Percentiles rank a stretch among this genome's conserved stretches.
Evolutionary conservation across 208 protist genomes (phyloP).

Genomic region (Leishmania lainsoni): DNA sequence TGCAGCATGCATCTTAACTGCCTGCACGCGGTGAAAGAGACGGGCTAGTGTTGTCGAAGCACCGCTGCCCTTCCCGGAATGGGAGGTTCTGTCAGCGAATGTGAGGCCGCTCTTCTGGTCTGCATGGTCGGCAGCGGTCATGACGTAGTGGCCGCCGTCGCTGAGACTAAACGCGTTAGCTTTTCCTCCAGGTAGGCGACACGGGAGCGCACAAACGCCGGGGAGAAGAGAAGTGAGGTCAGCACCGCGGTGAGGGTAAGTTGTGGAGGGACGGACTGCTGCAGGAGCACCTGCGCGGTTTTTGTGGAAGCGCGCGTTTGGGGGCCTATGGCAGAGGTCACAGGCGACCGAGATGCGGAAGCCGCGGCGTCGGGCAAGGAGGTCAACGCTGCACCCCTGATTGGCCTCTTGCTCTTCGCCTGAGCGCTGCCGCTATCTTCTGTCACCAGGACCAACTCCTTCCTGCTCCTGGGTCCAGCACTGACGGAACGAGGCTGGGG

Average conservation of each 20-base stretch:
- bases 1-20: conserved; percentile 21
- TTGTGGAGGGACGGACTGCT: conserved; percentile 16
- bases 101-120: background rate
- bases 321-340: background rate
- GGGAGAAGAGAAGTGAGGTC: conserved; percentile 35
- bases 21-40: conserved; percentile 37
- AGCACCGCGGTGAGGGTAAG: conserved; percentile 16
- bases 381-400: background rate
- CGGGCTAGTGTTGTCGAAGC: conserved; percentile 12
- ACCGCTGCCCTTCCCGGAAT: background rate
- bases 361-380: background rate
- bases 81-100: background rate
- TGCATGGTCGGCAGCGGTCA: background rate
- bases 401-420: conserved; percentile 1
- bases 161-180: conserved; percentile 10
- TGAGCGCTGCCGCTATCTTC: conserved; percentile 1
- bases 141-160: conserved; percentile 5
- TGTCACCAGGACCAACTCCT: conserved; percentile 5
- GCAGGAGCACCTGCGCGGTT: background rate
- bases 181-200: conserved; percentile 26
- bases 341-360: background rate
- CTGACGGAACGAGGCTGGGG: background rate
- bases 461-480: background rate
- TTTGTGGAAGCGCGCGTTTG: background rate
- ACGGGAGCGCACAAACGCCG: conserved; percentile 22